Conservation (phyloP, 2,329 filamentous ascomycete species). For the Fusarium tricinctum region DNA sequence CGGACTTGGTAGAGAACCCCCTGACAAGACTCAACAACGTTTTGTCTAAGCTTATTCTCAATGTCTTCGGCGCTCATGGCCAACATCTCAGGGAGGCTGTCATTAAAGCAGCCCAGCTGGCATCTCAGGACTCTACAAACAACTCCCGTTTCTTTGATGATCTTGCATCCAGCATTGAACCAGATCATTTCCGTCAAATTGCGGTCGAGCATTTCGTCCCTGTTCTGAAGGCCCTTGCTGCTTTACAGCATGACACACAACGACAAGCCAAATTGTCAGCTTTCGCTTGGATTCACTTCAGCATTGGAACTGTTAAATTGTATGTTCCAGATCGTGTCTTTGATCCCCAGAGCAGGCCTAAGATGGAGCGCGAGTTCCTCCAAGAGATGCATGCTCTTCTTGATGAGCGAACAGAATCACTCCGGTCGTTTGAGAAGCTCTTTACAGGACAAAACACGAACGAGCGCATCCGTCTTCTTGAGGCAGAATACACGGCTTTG, state of each 20-base stretch:
- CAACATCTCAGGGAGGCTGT: slow-evolving; percentile 50
- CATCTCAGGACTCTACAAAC: slow-evolving; percentile 21
- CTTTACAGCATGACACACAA: slow-evolving; percentile 35
- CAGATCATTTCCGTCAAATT: slow-evolving; percentile 56
- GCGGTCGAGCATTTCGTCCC: slow-evolving; percentile 61
- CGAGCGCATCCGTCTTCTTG: slow-evolving; percentile 73
- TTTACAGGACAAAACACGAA: slow-evolving; percentile 79
- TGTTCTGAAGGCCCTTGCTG: slow-evolving; percentile 60
- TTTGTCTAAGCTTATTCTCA: slow-evolving; percentile 62
- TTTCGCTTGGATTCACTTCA: slow-evolving; percentile 81
- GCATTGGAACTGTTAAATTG: slow-evolving; percentile 79
- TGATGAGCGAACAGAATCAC: slow-evolving; percentile 67
- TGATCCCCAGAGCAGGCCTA: slow-evolving; percentile 79
- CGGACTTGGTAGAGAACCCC: slow-evolving; percentile 65
- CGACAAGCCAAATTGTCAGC: slow-evolving; percentile 54
- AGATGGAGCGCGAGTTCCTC: slow-evolving; percentile 74
- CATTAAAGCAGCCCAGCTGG: slow-evolving; percentile 47
- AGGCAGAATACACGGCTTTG: slow-evolving; percentile 72
- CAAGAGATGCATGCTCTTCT: slow-evolving; percentile 69
- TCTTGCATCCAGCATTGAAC: slow-evolving; percentile 48
- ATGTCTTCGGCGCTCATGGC: slow-evolving; percentile 59
- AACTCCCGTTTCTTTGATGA: slow-evolving; percentile 37
- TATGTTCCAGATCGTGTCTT: slow-evolving; percentile 90
- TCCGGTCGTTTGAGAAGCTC: slow-evolving; percentile 74
- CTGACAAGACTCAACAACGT: slow-evolving; percentile 63